Conservation (phyloP, 352 stramenopile genomes). For the Phytophthora podocarpi region DNA sequence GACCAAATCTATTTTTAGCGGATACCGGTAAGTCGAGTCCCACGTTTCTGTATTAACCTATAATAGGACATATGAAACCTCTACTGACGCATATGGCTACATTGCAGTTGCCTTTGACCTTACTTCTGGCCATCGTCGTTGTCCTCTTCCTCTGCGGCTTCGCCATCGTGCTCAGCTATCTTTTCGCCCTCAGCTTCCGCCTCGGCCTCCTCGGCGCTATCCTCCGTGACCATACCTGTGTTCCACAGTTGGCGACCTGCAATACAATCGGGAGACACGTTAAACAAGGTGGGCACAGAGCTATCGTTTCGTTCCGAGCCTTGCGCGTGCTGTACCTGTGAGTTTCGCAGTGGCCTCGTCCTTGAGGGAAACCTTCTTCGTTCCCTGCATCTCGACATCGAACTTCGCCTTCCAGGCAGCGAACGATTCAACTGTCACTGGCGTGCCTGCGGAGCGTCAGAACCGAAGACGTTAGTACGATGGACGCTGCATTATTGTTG, state of each 20-base stretch:
- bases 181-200: constrained; percentile 49
- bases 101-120: constrained; percentile 12
- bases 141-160: constrained; percentile 37
- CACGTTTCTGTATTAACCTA: constrained; percentile 9
- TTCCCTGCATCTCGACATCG: constrained; percentile 60
- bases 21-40: not conserved
- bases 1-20: too few relatives aligned
- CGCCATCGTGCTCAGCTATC: constrained; percentile 36
- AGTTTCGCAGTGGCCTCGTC: constrained; percentile 77
- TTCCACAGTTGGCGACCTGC: constrained; percentile 71
- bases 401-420: constrained; percentile 76
- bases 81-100: constrained; percentile 27
- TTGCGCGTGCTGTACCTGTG: constrained; percentile 55
- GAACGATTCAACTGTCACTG: constrained; percentile 84
- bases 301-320: not conserved
- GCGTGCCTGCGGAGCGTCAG: constrained; percentile 48
- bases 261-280: constrained; percentile 11
- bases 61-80: constrained; percentile 18
- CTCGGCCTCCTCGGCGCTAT: constrained; percentile 44
- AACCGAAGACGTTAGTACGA: constrained; percentile 12
- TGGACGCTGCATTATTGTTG: not conserved
- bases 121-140: constrained; percentile 40
- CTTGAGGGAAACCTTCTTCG: constrained; percentile 60
- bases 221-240: constrained; percentile 76
- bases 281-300: not conserved